Conservation (phyloP, 192 early-diverging fungal genomes). For the Backusella parvicylindrica region DNA sequence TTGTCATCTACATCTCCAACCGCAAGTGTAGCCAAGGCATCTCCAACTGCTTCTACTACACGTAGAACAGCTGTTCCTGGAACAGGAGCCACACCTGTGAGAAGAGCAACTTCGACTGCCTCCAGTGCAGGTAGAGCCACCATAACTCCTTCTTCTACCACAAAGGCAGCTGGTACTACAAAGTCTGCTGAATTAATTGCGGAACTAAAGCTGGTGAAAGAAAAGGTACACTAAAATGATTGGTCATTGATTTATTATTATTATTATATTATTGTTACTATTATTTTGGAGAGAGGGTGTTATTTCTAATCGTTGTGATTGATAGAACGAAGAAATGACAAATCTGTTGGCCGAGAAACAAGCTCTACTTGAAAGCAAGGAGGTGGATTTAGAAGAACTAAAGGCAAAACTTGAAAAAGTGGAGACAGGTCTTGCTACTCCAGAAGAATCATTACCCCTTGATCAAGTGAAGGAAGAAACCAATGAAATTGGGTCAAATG, state of each 20-base stretch:
- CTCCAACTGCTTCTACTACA: conserved; percentile 9
- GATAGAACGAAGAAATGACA: conserved; percentile 14
- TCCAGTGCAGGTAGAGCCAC: neutral
- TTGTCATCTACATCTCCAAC: neutral
- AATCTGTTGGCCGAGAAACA: neutral
- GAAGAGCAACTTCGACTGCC: neutral
- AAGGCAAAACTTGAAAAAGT: conserved; percentile 12
- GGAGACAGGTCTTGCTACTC: neutral
- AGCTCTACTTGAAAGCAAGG: neutral
- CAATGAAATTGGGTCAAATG: neutral
- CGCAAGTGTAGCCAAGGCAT: neutral
- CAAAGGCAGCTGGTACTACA: neutral
- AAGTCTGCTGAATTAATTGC: conserved; percentile 6
- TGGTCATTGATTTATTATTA: neutral
- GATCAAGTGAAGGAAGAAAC: conserved; percentile 3
- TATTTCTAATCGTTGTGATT: neutral
- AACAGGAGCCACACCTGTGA: neutral
- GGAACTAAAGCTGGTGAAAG: conserved; percentile 14
- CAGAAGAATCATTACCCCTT: neutral
- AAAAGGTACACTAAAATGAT: conserved; percentile 13
- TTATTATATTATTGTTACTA: neutral
- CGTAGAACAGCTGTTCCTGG: neutral
- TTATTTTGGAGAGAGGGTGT: neutral
- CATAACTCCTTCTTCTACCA: neutral
- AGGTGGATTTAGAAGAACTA: neutral